Evolutionary conservation across 352 stramenopile species (phyloP).

Genomic region (Globisporangium orthogonon): DNA sequence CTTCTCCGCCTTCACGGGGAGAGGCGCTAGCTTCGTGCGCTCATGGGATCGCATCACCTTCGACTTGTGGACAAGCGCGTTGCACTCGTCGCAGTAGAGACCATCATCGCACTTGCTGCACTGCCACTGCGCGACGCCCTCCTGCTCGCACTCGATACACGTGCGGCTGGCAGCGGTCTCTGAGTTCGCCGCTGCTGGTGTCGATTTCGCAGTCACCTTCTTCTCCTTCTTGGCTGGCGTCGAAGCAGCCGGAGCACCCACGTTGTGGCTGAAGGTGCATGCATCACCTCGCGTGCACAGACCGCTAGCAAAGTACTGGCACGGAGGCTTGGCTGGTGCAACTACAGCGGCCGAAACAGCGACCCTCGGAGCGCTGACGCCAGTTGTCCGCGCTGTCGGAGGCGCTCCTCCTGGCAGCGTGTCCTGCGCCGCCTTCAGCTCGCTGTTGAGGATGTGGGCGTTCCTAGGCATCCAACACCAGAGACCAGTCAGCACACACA

Average conservation of each 20-base stretch:
- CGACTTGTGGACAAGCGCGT: conserved; percentile 42
- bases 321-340: conserved; percentile 10
- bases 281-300: conserved; percentile 42
- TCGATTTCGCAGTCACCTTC: background rate
- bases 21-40: conserved; percentile 27
- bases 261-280: conserved; percentile 40
- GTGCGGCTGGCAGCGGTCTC: conserved; percentile 19
- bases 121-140: conserved; percentile 31
- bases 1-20: conserved; percentile 13
- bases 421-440: background rate
- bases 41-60: conserved; percentile 63
- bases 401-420: background rate
- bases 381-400: background rate
- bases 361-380: background rate
- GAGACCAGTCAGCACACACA: background rate
- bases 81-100: conserved; percentile 59
- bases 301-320: conserved; percentile 42
- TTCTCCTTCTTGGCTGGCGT: conserved; percentile 4
- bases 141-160: conserved; percentile 65
- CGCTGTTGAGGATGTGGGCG: background rate
- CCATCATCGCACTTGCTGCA: conserved; percentile 54
- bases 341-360: background rate
- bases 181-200: background rate
- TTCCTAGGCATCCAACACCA: background rate
- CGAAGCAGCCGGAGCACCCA: conserved; percentile 1